Base-by-base conservation (phyloP, 768 basidiomycete genomes). In the Agaricus subrufescens region DNA sequence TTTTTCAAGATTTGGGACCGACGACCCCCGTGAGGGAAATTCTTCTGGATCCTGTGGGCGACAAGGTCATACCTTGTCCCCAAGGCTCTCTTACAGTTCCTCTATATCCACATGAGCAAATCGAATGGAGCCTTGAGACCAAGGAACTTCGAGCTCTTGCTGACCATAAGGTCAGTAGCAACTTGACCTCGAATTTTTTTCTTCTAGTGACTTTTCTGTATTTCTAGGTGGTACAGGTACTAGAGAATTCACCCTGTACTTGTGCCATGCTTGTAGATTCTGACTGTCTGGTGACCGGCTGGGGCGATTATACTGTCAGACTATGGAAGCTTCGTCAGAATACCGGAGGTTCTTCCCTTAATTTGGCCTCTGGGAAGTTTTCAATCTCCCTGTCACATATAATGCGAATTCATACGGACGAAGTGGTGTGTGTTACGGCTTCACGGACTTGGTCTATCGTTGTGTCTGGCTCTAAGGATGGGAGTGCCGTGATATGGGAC, bases 401-500 rank as follows among this genome's bases (percentile, higher is more conserved):
- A 58, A 83, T 97, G 80, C 83, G 90, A 12, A 84, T 89, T 14
- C 94, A 95, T 62, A 83, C 81, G 3, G 82, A 83, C 46, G 76
- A 81, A 47, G 80, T 96, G 25, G 67, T 76, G 1, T 87, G 81
- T 61, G 76, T 96, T 14, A 73, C 85, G 7, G 85, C 90, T 1
- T 94, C 89, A 12, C 75, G 87, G 43, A 71, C 86, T 1, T 96
- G 94, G 94, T 91, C 90, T 1, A 62, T 93, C 25, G 81, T 84
- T 25, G 80, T 94, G 44, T 94, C 90, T 60, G 92, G 92, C 9
- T 89, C 90, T 14, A 79, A 82, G 63, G 94, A 96, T 62, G 91
- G 94, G 1, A 91, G 86, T 58, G 91, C 89, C 0, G 87, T 87
- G 3, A 56, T 96, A 3, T 97, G 94, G 94, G 94, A 96, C 68